Percentiles rank a stretch among this genome's conserved stretches.
phyloP scores from a whole-genome alignment of 2,329 filamentous ascomycete genomes.

The Xenoacremonium recifei region DNA sequence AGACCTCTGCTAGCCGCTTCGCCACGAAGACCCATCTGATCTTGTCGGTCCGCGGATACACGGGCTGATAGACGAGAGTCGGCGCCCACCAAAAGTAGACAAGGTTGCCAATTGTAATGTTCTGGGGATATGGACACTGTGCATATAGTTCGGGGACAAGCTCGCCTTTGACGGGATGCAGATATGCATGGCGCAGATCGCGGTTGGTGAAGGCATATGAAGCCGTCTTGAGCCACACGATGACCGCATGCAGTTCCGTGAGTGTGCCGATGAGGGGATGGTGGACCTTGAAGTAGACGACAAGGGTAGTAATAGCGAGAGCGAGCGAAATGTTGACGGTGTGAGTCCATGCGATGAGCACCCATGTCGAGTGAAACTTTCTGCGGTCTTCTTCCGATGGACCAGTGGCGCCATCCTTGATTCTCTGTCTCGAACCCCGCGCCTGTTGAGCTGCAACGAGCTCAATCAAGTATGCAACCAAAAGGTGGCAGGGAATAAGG shows the following conservation, averaged over 20 bases:
- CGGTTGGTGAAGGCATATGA: slow-evolving; percentile 97
- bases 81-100: slow-evolving; percentile 98
- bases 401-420: slow-evolving; percentile 45
- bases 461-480: slow-evolving; percentile 89
- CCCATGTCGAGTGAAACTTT: slow-evolving; percentile 75
- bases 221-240: slow-evolving; percentile 94
- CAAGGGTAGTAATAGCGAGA: slow-evolving; percentile 74
- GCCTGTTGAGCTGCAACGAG: slow-evolving; percentile 78
- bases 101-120: slow-evolving; percentile 85
- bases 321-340: slow-evolving; percentile 80
- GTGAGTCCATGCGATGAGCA: slow-evolving; percentile 76
- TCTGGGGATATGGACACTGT: slow-evolving; percentile 81
- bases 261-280: slow-evolving; percentile 92
- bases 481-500: slow-evolving; percentile 85
- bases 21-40: slow-evolving; percentile 87
- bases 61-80: slow-evolving; percentile 93
- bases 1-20: slow-evolving; percentile 77
- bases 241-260: slow-evolving; percentile 86
- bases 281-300: slow-evolving; percentile 88
- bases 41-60: slow-evolving; percentile 80
- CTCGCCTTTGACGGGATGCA: slow-evolving; percentile 70
- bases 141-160: slow-evolving; percentile 80
- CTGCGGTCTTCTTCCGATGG: slow-evolving; percentile 58
- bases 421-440: slow-evolving; percentile 60
- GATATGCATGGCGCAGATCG: slow-evolving; percentile 85